Evolutionary conservation across 2,329 filamentous ascomycete species (phyloP), one percentile per base, ranked within the genome.

Genomic region (Colletotrichum scovillei): DNA sequence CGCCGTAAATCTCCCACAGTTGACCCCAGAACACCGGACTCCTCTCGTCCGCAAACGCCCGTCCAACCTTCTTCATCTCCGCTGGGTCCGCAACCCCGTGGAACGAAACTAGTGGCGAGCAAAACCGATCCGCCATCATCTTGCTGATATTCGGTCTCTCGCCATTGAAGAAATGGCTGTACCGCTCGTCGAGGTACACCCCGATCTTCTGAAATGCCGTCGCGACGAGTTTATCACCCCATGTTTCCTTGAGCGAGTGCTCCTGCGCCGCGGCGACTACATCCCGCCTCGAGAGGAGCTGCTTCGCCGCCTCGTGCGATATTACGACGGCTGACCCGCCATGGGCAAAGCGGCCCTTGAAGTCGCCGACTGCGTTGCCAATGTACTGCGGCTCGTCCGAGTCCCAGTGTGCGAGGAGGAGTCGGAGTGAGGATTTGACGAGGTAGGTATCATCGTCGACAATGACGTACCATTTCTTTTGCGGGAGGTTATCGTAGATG

Each of bases 381-480:
- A 91, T 78, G 76, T 90, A 90, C 55, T 87, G 82, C 16, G 86
- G 84, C 64, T 81, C 79, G 6, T 80, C 76, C 2, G 85, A 82
- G 78, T 90, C 82, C 71, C 90, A 79, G 69, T 88, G 87, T 22
- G 83, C 82, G 16, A 90, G 81, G 14, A 90, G 79, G 1, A 85
- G 78, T 55, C 82, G 80, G 32, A 90, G 79, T 14, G 88, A 88
- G 3, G 85, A 82, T 64, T 84, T 84, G 57, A 90, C 82, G 57
- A 90, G 78, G 77, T 86, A 90, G 0, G 88, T 90, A 77, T 91
- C 88, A 78, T 90, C 89, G 78, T 90, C 88, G 16, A 89, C 79
- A 75, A 90, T 86, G 74, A 90, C 78, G 76, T 90, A 90, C 89
- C 89, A 90, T 77, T 89, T 88, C 81, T 90, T 90, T 73, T 82